Percentiles rank a stretch among this genome's conserved stretches.
Evolutionary conservation across 2,329 filamentous ascomycete species (phyloP).

Genomic region (Sordariomycetes sp.): DNA sequence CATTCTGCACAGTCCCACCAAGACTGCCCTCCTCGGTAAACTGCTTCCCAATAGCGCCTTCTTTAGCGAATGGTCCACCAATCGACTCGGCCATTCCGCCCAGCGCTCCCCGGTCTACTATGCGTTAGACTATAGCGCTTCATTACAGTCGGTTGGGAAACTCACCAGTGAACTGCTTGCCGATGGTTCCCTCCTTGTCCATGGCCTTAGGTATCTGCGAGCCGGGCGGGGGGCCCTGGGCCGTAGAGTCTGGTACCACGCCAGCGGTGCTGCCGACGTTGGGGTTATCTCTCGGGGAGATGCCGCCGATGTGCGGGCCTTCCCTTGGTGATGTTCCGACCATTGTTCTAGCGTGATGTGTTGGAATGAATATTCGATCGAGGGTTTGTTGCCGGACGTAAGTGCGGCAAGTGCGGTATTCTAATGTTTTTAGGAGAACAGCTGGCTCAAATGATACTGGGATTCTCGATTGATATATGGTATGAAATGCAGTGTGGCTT

Average conservation of each 20-base stretch:
- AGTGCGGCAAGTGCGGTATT: too few species aligned
- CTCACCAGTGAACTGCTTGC: background rate
- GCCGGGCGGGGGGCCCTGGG: background rate
- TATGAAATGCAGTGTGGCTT: too few species aligned
- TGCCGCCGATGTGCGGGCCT: background rate
- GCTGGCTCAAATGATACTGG: too few species aligned
- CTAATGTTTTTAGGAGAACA: too few species aligned
- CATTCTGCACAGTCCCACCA: background rate
- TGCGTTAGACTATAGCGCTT: background rate
- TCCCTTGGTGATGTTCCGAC: background rate
- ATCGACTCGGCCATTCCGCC: background rate
- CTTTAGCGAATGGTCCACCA: background rate
- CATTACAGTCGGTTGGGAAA: background rate
- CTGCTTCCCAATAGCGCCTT: background rate
- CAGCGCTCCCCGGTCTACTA: background rate
- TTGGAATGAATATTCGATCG: too few species aligned
- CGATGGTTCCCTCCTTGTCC: background rate
- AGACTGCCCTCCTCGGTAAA: background rate
- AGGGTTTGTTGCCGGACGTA: too few species aligned
- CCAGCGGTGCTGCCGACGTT: background rate
- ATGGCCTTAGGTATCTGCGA: background rate
- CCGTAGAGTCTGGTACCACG: background rate
- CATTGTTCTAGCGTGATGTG: too few species aligned
- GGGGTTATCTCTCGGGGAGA: background rate
- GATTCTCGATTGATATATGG: too few species aligned